Evolutionary conservation across 2,329 filamentous ascomycete species (phyloP), one percentile per base, ranked within the genome.

Genomic region (Cryphonectria nitschkei): DNA sequence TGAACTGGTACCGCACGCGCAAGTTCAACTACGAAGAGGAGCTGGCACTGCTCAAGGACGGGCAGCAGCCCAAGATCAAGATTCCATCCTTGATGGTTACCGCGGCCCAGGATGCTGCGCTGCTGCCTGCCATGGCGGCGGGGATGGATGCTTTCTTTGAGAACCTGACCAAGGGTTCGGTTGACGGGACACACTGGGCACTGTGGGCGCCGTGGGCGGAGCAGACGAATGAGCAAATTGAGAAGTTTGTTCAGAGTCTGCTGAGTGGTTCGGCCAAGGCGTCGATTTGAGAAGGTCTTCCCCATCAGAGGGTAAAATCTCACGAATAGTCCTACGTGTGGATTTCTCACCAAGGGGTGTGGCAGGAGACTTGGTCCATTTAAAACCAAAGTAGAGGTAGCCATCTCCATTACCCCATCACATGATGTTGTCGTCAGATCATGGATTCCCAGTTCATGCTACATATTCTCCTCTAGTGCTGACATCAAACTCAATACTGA

Each of bases 1-100:
- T 94, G 72, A 96, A 95, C 81, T 98, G 94, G 93, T 99, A 99
- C 82, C 90, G 94, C 60, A 92, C 88, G 2, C 84, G 88, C 29
- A 83, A 88, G 79, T 80, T 91, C 74, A 97, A 97, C 80, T 92
- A 85, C 78, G 87, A 93, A 56, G 93, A 98, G 74, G 96, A 98
- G 77, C 75, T 79, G 64, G 79, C 84, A 58, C 82, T 93, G 56
- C 84, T 89, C 67, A 83, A 87, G 72, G 89, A 90, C 56, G 89
- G 89, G 65, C 58, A 70, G 58, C 64, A 75, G n/a, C 74, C 71
- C 39, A 84, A 80, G 69, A 83, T 93, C 67, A 81, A 84, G 63
- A 83, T 89, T 76, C 93, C 94, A 0, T 86, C 90, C 5, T 84
- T 98, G 75, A 93, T 95, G 79, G 87, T 98, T 73, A 85, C 88